These are phyloP conservation scores for Neurospora sp. DNA, from an alignment of 495 filamentous ascomycete species.

Conservation along the genomic window DNA sequence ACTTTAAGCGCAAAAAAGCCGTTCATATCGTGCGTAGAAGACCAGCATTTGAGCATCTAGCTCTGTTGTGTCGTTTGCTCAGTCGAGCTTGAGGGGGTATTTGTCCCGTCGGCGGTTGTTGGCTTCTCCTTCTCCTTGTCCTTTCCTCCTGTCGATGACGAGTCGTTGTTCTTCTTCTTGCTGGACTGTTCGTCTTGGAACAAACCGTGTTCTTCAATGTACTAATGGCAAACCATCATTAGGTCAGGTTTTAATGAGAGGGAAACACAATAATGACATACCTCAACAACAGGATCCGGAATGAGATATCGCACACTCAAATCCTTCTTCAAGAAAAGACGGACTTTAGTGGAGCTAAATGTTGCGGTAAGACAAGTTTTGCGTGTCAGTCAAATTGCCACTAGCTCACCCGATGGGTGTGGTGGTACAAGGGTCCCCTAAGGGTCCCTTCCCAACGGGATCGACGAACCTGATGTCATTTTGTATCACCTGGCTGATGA, in stretches of 20 bases:
- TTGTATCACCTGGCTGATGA: slow-evolving; percentile 80
- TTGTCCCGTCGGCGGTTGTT: neutral
- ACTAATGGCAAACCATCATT: slow-evolving; percentile 50
- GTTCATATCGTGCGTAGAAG: neutral
- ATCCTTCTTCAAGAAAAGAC: slow-evolving; percentile 69
- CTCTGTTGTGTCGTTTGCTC: neutral
- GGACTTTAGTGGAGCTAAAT: slow-evolving; percentile 66
- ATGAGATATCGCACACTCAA: slow-evolving; percentile 54
- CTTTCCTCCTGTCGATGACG: slow-evolving; percentile 16
- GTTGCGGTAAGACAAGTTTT: neutral
- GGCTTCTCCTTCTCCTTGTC: slow-evolving; percentile 23
- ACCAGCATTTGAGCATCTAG: neutral
- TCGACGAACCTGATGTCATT: slow-evolving; percentile 57
- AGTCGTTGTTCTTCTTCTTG: slow-evolving; percentile 22
- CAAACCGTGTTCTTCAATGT: slow-evolving; percentile 64
- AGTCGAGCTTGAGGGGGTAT: neutral
- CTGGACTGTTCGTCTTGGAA: slow-evolving; percentile 52
- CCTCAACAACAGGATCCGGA: slow-evolving; percentile 17
- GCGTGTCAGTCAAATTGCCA: neutral
- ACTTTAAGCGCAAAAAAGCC: neutral
- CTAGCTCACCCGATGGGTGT: neutral
- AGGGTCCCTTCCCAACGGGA: neutral
- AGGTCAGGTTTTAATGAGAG: neutral
- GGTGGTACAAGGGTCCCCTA: neutral
- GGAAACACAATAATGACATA: slow-evolving; percentile 6